phyloP scores from a whole-genome alignment of 768 basidiomycete genomes.

The Infundibulicybe gibba region DNA sequence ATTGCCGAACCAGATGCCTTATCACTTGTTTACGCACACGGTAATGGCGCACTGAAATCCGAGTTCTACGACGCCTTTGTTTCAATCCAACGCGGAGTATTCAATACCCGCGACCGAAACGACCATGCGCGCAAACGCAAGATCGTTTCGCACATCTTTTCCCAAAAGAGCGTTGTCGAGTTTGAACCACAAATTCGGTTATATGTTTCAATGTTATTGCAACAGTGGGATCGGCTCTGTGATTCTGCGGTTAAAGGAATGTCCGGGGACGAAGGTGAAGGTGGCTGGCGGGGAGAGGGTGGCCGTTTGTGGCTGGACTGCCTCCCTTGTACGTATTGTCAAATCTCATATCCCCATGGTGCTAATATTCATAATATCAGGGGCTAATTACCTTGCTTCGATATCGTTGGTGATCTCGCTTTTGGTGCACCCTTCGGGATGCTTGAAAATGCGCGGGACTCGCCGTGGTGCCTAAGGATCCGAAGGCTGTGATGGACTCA shows the following conservation, averaged over 20 bases:
- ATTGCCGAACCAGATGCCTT: conserved; percentile 79
- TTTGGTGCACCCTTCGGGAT: conserved; percentile 91
- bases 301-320: conserved; percentile 73
- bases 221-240: conserved; percentile 72
- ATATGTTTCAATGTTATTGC: conserved; percentile 56
- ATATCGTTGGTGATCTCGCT: conserved; percentile 83
- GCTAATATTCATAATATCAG: conserved; percentile 19
- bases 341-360: not conserved
- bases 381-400: conserved; percentile 53
- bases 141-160: conserved; percentile 83
- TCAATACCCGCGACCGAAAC: conserved; percentile 75
- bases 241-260: conserved; percentile 51
- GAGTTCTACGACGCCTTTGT: conserved; percentile 81
- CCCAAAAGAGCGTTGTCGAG: conserved; percentile 79
- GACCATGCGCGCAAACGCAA: conserved; percentile 91
- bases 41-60: conserved; percentile 79
- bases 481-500: conserved; percentile 48
- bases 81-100: conserved; percentile 66
- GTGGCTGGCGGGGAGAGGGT: conserved; percentile 53
- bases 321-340: conserved; percentile 61
- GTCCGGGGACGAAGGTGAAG: conserved; percentile 58
- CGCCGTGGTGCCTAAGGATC: conserved; percentile 62
- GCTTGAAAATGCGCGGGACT: conserved; percentile 70
- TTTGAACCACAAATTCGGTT: conserved; percentile 77
- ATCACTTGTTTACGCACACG: conserved; percentile 72